Evolutionary conservation across 345 rosid species (phyloP).

Genomic region (Bruguiera parviflora): DNA sequence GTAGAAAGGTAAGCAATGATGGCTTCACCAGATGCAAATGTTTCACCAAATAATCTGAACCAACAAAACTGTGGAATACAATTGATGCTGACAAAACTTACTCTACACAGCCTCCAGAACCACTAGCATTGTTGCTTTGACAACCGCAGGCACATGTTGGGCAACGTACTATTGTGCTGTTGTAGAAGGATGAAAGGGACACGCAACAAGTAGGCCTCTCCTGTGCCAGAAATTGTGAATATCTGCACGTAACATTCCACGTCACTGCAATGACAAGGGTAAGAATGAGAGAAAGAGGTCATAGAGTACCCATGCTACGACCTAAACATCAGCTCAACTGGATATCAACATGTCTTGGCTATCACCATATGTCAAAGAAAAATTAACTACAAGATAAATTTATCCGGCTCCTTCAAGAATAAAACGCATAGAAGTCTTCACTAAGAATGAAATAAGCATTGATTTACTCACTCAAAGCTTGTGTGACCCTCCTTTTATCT

Average conservation of each 20-base stretch:
- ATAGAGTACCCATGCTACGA: no score
- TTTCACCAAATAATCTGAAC: constrained; percentile 1
- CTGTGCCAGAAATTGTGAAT: constrained; percentile 76
- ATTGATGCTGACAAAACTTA: constrained; percentile 39
- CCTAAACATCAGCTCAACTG: no score
- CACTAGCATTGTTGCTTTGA: constrained; percentile 41
- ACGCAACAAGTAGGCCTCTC: constrained; percentile 84
- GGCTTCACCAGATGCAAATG: neutral
- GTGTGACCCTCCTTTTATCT: constrained; percentile 74
- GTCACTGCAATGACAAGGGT: constrained; percentile 56
- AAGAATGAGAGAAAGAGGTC: neutral
- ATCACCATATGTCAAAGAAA: neutral
- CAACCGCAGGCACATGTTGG: constrained; percentile 87
- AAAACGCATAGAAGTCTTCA: neutral
- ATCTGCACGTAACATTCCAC: constrained; percentile 86
- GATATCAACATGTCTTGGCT: neutral
- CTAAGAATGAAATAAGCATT: neutral
- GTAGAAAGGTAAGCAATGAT: neutral
- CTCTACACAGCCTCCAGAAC: constrained; percentile 62
- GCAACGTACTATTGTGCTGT: constrained; percentile 64
- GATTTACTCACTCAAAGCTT: constrained; percentile 68
- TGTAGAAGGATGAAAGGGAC: constrained; percentile 86
- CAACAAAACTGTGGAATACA: neutral
- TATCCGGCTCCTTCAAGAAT: neutral
- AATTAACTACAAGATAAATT: neutral